Conservation (phyloP, 2,329 filamentous ascomycete species). For the Neurospora sp. region DNA sequence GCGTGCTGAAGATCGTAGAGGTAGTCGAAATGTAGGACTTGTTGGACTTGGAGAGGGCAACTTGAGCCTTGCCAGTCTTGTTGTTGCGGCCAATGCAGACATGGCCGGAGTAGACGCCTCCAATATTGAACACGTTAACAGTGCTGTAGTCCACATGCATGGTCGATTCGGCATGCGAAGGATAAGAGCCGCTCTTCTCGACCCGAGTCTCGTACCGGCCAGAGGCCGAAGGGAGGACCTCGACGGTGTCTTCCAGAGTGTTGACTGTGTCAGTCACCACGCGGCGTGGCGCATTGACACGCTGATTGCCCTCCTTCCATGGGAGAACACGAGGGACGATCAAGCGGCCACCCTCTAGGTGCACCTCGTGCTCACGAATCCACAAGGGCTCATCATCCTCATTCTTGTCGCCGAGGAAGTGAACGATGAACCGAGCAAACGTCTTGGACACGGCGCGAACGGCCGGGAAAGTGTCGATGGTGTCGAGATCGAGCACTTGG, state of each 20-base stretch:
- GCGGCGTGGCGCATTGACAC: constrained; percentile 28
- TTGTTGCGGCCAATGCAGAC: constrained; percentile 25
- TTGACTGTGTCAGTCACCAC: constrained; percentile 24
- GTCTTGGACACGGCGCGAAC: constrained; percentile 9
- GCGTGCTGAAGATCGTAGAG: constrained; percentile 8
- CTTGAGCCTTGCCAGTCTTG: constrained; percentile 15
- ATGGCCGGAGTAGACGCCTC: constrained; percentile 11
- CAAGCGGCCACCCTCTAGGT: constrained; percentile 24
- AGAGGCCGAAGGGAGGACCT: constrained; percentile 15
- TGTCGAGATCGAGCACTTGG: constrained; percentile 24
- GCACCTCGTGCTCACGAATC: constrained; percentile 28
- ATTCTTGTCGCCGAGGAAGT: not conserved
- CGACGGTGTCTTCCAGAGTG: constrained; percentile 23
- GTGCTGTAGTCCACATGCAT: constrained; percentile 30
- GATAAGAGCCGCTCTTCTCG: not conserved
- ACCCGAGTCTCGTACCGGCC: constrained; percentile 6
- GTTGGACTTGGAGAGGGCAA: constrained; percentile 24
- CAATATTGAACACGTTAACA: constrained; percentile 20
- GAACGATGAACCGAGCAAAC: constrained; percentile 17
- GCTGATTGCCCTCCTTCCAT: constrained; percentile 27
- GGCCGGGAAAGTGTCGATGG: constrained; percentile 2
- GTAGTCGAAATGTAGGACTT: constrained; percentile 25
- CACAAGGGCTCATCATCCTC: constrained; percentile 18
- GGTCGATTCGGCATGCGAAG: constrained; percentile 1
- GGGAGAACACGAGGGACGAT: constrained; percentile 31